Evolutionary conservation across 139 green algal species (phyloP).

Genomic region (Chlorella sp.): DNA sequence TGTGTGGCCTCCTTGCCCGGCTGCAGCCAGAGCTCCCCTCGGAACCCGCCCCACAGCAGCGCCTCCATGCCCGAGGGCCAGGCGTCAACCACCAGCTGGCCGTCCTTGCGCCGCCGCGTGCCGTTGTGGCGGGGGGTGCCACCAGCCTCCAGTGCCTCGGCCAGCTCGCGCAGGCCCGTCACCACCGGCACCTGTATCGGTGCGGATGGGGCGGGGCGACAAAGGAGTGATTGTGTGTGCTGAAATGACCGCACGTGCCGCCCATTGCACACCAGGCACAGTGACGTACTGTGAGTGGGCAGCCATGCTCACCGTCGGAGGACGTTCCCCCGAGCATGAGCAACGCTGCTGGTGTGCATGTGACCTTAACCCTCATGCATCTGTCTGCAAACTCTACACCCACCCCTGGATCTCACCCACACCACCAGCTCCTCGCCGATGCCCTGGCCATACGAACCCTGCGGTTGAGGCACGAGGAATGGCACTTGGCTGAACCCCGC

Average conservation of each 20-base stretch:
- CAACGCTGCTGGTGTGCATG: too few relatives aligned
- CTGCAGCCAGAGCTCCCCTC: slow-evolving; percentile 80
- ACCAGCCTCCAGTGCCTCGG: slow-evolving; percentile 54
- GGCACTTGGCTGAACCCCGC: too few relatives aligned
- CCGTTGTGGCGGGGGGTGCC: slow-evolving; percentile 38
- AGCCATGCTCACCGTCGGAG: too few relatives aligned
- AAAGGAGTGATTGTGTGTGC: too few relatives aligned
- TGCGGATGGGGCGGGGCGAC: neutral
- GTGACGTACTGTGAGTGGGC: too few relatives aligned
- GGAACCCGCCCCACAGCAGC: slow-evolving; percentile 64
- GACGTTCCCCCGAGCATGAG: too few relatives aligned
- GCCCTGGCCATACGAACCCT: slow-evolving; percentile 65
- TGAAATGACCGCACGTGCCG: too few relatives aligned
- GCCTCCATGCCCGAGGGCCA: slow-evolving; percentile 61
- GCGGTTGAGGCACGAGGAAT: too few relatives aligned
- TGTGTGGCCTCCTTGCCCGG: slow-evolving; percentile 68
- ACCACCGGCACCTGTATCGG: slow-evolving; percentile 52
- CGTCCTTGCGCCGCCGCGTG: slow-evolving; percentile 23
- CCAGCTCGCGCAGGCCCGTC: slow-evolving; percentile 59
- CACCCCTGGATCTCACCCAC: neutral
- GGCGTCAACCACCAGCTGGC: slow-evolving; percentile 64
- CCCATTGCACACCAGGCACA: too few relatives aligned
- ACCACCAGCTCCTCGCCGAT: slow-evolving; percentile 69
- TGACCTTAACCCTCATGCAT: too few relatives aligned
- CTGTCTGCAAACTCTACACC: neutral